Evolutionary conservation across 768 basidiomycete species (phyloP).

Genomic region (Naganishia vishniacii): DNA sequence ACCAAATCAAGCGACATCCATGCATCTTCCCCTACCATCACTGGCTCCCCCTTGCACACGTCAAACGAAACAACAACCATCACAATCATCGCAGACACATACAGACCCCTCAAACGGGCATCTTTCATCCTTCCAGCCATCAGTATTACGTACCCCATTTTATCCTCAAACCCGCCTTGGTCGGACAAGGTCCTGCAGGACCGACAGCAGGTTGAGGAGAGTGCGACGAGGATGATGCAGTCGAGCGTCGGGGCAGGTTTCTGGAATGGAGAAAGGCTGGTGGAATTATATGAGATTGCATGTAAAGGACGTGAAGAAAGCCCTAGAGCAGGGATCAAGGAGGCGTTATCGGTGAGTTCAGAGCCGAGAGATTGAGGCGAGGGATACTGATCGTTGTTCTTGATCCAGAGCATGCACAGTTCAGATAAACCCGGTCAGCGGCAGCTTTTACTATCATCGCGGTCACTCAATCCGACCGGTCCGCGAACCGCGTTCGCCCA

Average conservation of each 20-base stretch:
- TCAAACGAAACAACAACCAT: constrained; percentile 2
- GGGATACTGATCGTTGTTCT: background rate
- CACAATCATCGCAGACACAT: constrained; percentile 17
- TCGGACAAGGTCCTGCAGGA: constrained; percentile 73
- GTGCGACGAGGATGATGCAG: constrained; percentile 60
- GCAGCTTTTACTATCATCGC: constrained; percentile 16
- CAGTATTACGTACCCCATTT: constrained; percentile 84
- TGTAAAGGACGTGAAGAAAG: constrained; percentile 48
- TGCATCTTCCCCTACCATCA: constrained; percentile 6
- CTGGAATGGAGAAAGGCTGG: constrained; percentile 81
- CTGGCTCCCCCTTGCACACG: background rate
- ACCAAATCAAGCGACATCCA: background rate
- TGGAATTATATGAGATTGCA: constrained; percentile 65
- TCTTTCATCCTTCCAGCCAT: constrained; percentile 86
- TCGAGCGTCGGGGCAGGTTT: constrained; percentile 55
- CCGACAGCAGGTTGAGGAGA: constrained; percentile 70
- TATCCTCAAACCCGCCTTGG: constrained; percentile 73
- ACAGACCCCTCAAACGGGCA: constrained; percentile 70
- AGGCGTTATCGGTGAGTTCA: constrained; percentile 43
- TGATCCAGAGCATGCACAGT: background rate
- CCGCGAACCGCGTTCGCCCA: background rate
- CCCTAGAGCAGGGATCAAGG: constrained; percentile 37
- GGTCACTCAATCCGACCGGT: background rate
- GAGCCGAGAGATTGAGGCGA: background rate
- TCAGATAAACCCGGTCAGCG: constrained; percentile 3